Conservation (phyloP, 148 eudicot genomes). For the Limonium bicolor region DNA sequence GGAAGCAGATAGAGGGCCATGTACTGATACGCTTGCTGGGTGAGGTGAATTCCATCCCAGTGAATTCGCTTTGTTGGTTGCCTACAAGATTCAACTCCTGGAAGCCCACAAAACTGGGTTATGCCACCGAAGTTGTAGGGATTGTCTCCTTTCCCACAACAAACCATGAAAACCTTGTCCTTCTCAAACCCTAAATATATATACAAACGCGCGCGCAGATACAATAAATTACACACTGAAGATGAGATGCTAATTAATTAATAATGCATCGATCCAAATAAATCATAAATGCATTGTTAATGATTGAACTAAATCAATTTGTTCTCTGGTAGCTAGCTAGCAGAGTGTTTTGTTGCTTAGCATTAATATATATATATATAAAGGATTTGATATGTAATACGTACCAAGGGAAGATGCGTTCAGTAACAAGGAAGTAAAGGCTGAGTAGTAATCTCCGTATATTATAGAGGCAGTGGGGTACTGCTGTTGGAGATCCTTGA, state of each 20-base stretch:
- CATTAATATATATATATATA: no score
- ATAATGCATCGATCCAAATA: neutral
- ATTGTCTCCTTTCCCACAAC: slow-evolving; percentile 22
- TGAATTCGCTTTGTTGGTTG: slow-evolving; percentile 15
- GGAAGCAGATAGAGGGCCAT: slow-evolving; percentile 12
- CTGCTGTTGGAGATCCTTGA: slow-evolving; percentile 10
- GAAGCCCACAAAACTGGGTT: slow-evolving; percentile 15
- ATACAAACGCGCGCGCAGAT: no score
- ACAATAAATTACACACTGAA: no score
- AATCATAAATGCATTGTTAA: neutral
- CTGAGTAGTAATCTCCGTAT: slow-evolving; percentile 29
- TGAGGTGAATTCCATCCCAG: slow-evolving; percentile 46
- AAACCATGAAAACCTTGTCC: slow-evolving; percentile 15
- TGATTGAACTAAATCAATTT: no score
- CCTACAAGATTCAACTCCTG: slow-evolving; percentile 7
- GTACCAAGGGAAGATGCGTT: slow-evolving; percentile 9
- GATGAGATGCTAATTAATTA: no score
- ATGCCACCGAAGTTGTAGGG: no score
- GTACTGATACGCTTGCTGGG: slow-evolving; percentile 14
- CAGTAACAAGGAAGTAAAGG: slow-evolving; percentile 8
- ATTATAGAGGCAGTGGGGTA: slow-evolving; percentile 16
- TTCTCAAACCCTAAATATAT: slow-evolving; percentile 9
- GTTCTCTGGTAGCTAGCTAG: neutral
- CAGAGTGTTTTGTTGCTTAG: no score
- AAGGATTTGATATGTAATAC: neutral